A percentile compares a stretch with the other conserved stretches of the same genome.
These are phyloP conservation scores for Xerocomus nothofagi DNA, from an alignment of 1,284 basidiomycete species.

Conservation along the genomic window DNA sequence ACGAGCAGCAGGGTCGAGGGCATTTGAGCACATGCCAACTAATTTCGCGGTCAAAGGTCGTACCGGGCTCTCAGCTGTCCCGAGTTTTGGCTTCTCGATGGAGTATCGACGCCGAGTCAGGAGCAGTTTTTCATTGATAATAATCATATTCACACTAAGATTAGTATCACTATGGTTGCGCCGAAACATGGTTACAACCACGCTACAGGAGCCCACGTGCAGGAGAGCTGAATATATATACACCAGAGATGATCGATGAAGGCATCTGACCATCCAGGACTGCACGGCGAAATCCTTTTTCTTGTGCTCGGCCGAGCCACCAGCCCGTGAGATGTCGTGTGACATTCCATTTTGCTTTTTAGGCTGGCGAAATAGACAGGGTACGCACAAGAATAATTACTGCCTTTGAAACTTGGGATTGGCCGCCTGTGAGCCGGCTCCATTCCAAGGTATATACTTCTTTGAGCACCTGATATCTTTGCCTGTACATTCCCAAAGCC, in stretches of 20 bases:
- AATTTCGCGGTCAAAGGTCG: constrained; percentile 2
- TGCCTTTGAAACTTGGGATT: too few relatives aligned
- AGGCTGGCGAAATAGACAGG: not conserved
- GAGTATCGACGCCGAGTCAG: not conserved
- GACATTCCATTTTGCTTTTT: constrained; percentile 3
- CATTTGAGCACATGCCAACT: not conserved
- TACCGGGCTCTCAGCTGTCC: not conserved
- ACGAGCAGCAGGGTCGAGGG: not conserved
- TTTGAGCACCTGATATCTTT: not conserved
- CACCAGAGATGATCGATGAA: not conserved
- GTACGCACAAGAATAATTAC: not conserved
- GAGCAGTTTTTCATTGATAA: constrained; percentile 9
- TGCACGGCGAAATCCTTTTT: not conserved
- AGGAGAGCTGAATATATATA: constrained; percentile 1
- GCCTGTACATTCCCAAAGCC: constrained; percentile 77
- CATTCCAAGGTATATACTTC: not conserved
- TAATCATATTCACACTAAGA: not conserved
- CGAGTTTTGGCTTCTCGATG: constrained; percentile 1
- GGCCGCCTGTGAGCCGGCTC: not conserved
- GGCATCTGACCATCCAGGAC: constrained; percentile 4
- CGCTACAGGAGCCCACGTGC: not conserved
- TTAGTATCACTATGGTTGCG: constrained; percentile 1
- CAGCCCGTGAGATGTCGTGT: constrained; percentile 3
- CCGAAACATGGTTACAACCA: constrained; percentile 1
- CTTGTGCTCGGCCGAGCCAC: not conserved